These are phyloP conservation scores for Crithidia thermophila DNA, from an alignment of 208 protist species.

Conservation along the genomic window DNA sequence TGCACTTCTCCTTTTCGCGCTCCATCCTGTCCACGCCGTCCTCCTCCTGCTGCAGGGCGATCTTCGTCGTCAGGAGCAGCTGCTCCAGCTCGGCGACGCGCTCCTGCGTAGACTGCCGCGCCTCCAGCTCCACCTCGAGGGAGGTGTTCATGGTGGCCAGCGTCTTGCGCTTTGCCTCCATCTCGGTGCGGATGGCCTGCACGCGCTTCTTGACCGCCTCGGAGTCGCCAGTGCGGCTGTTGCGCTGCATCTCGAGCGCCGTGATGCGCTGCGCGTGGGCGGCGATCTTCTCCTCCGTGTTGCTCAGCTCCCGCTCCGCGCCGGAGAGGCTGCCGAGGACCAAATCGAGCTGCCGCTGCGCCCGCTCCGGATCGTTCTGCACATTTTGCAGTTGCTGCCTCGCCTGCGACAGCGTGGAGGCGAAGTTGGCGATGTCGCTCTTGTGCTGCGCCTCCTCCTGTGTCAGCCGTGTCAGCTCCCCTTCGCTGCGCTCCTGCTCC, in stretches of 20 bases:
- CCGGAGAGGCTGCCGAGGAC: conserved; percentile 65
- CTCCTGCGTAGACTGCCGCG: conserved; percentile 70
- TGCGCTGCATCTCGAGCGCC: conserved; percentile 82
- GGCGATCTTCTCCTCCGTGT: conserved; percentile 70
- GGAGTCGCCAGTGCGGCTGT: conserved; percentile 63
- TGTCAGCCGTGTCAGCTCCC: conserved; percentile 45
- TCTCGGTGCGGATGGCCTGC: conserved; percentile 64
- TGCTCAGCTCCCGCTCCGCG: conserved; percentile 64
- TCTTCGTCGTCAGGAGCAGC: conserved; percentile 70
- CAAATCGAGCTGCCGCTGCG: conserved; percentile 75
- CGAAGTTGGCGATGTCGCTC: conserved; percentile 58
- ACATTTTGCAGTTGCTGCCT: conserved; percentile 78
- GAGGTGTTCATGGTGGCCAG: conserved; percentile 88
- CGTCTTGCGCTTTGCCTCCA: conserved; percentile 84
- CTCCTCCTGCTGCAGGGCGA: conserved; percentile 53
- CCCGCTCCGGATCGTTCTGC: conserved; percentile 81
- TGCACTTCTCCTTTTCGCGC: conserved; percentile 74
- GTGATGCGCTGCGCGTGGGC: conserved; percentile 63
- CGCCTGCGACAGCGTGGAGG: conserved; percentile 59
- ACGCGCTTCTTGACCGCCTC: conserved; percentile 63
- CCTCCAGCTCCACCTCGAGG: conserved; percentile 79
- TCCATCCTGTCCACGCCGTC: conserved; percentile 66
- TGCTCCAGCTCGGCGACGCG: conserved; percentile 72
- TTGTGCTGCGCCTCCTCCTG: conserved; percentile 64
- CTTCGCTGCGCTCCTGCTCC: conserved; percentile 44